Base-by-base conservation (phyloP, 306 rosid genomes). In the Quercus variabilis region DNA sequence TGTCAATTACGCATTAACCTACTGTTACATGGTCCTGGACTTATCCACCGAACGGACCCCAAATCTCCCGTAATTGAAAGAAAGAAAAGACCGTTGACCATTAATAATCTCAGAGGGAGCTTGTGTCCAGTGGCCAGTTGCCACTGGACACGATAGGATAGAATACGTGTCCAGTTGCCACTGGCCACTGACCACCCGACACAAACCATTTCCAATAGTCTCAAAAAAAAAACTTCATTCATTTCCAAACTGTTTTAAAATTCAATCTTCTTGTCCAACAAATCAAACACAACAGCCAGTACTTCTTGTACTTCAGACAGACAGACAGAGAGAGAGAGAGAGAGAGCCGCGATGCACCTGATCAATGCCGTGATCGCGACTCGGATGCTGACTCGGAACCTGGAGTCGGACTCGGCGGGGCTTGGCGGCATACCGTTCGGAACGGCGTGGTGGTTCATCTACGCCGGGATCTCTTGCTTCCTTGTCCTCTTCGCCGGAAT, bases 401-500 rank as follows among this genome's bases (percentile, higher is more conserved):
- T 88, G 68, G 85, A 31, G 7, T 74, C 76, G 9, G 87, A 68
- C 55, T 80, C 19, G 55, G 49, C 26, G 19, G 55, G 43, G n/a
- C 46, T 41, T 2, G 81, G 79, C 35, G 87, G 55, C 60, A 83
- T 91, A 25, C 78, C 92, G 0, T 85, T 93, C 43, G 97, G 94
- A 67, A 85, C 97, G 21, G 75, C 73, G 3, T 82, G 86, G 92
- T 95, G 98, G 98, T 88, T 85, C 82, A 15, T 85, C 41, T 92
- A 95, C 54, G 96, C 90, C 18, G 99, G 96, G 2, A 64, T 91
- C 77, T 95, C 97, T 10, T 78, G 87, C 43, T 69, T 85, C 51
- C 78, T 95, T 0, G 97, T 95, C 62, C 80, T 91, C 76, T 95
- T 95, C 74, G 99, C 99, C 5, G 99, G 99, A 21, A 90, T 95